A percentile compares a stretch with the other conserved stretches of the same genome.
These are phyloP conservation scores for Picea abies DNA, from an alignment of 83 land plant species.

Conservation along the genomic window DNA sequence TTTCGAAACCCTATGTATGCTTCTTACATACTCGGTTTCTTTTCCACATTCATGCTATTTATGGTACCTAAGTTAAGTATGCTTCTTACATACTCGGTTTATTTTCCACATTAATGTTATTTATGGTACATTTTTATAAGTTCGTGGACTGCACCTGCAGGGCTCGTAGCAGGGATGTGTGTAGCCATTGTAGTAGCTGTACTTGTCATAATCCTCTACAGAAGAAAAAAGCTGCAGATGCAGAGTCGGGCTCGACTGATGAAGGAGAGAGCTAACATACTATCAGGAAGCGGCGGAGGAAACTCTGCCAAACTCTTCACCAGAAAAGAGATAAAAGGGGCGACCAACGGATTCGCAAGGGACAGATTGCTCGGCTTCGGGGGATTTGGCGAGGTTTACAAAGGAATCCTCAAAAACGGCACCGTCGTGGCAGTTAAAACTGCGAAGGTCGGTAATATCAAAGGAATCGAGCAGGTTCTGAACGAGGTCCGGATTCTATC, in stretches of 20 bases:
- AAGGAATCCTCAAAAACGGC: slow-evolving; percentile 66
- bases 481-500: slow-evolving; percentile 65
- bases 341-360: slow-evolving; percentile 59
- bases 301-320: slow-evolving; percentile 36
- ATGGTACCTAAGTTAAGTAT: too few relatives aligned
- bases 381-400: slow-evolving; percentile 20
- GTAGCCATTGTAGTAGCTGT: slow-evolving; percentile 15
- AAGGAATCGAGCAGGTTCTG: too few relatives aligned
- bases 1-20: too few relatives aligned
- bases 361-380: slow-evolving; percentile 64
- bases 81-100: too few relatives aligned
- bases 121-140: too few relatives aligned
- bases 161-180: slow-evolving; percentile 12
- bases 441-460: too few relatives aligned
- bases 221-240: background rate
- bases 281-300: slow-evolving; percentile 35
- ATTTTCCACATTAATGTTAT: too few relatives aligned
- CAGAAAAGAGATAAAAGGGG: slow-evolving; percentile 57
- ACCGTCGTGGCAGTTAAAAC: slow-evolving; percentile 44
- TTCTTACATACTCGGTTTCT: too few relatives aligned
- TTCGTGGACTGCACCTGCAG: background rate
- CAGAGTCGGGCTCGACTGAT: slow-evolving; percentile 10
- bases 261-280: slow-evolving; percentile 27
- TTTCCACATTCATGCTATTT: too few relatives aligned
- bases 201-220: background rate